Percentiles rank a stretch among this genome's conserved stretches.
These are phyloP conservation scores for Leccinellum albellum DNA, from an alignment of 768 basidiomycete genomes.

Conservation along the genomic window DNA sequence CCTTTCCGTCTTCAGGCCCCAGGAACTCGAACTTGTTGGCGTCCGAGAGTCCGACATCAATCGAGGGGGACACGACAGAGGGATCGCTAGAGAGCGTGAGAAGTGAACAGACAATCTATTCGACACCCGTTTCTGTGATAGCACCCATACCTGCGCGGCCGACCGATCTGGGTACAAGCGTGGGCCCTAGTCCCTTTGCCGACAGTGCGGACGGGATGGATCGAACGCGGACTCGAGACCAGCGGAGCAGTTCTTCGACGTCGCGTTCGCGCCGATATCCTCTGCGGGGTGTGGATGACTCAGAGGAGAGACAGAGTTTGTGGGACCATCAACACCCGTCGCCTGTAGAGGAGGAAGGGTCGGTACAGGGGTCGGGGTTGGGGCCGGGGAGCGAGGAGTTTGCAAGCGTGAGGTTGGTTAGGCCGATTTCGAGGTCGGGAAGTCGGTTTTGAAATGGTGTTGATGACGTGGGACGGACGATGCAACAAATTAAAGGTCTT, in stretches of 20 bases:
- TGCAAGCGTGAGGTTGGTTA: neutral
- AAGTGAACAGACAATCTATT: conserved; percentile 19
- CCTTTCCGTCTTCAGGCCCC: conserved; percentile 22
- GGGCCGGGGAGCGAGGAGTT: neutral
- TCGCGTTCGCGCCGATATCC: conserved; percentile 48
- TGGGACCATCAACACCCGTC: conserved; percentile 39
- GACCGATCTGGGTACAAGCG: neutral
- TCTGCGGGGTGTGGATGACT: conserved; percentile 46
- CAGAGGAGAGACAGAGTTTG: conserved; percentile 58
- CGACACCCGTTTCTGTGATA: conserved; percentile 6
- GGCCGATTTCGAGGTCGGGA: neutral
- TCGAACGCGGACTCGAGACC: conserved; percentile 22
- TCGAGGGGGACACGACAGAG: neutral
- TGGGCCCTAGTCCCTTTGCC: neutral
- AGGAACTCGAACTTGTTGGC: conserved; percentile 1
- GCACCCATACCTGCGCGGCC: conserved; percentile 3
- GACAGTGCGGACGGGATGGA: neutral
- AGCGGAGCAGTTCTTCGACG: conserved; percentile 36
- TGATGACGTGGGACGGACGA: neutral
- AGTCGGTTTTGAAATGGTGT: neutral
- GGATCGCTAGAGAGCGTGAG: conserved; percentile 7
- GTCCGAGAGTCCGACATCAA: neutral
- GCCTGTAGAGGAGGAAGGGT: conserved; percentile 20
- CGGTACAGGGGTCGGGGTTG: neutral
- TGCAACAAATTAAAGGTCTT: neutral